Conservation (phyloP, 1,139 yeast genomes). For the Sugiyamaella castrensis region DNA sequence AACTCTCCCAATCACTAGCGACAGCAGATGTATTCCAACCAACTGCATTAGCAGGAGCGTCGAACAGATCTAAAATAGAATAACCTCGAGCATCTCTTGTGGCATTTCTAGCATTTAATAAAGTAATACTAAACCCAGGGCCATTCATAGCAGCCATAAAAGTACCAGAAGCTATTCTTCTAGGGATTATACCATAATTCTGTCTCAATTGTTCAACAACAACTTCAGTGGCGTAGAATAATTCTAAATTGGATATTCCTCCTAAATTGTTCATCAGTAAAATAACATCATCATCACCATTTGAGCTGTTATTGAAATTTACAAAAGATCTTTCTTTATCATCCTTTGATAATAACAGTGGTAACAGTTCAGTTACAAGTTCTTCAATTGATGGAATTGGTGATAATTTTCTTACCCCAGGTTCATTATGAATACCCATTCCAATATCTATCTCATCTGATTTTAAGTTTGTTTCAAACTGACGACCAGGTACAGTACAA, state of each 20-base stretch:
- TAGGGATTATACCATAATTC: conserved; percentile 56
- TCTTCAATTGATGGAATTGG: conserved; percentile 58
- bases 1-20: conserved; percentile 39
- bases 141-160: conserved; percentile 85
- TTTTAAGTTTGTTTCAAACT: conserved; percentile 52
- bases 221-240: conserved; percentile 59
- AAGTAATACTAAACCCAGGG: conserved; percentile 84
- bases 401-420: conserved; percentile 67
- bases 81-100: conserved; percentile 15
- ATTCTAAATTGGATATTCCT: conserved; percentile 75
- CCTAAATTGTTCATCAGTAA: conserved; percentile 76
- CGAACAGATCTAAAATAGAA: conserved; percentile 45
- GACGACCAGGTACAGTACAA: conserved; percentile 82
- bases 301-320: conserved; percentile 46
- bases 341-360: conserved; percentile 30
- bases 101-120: conserved; percentile 60
- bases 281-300: conserved; percentile 55
- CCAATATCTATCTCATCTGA: conserved; percentile 79
- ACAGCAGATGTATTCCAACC: conserved; percentile 61
- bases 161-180: conserved; percentile 65
- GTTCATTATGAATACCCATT: conserved; percentile 94
- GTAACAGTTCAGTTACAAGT: conserved; percentile 37
- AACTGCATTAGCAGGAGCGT: conserved; percentile 70
- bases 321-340: conserved; percentile 45
- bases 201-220: conserved; percentile 46